Base-by-base conservation (phyloP, 176 grass and related monocot genomes). In the Puya raimondii region DNA sequence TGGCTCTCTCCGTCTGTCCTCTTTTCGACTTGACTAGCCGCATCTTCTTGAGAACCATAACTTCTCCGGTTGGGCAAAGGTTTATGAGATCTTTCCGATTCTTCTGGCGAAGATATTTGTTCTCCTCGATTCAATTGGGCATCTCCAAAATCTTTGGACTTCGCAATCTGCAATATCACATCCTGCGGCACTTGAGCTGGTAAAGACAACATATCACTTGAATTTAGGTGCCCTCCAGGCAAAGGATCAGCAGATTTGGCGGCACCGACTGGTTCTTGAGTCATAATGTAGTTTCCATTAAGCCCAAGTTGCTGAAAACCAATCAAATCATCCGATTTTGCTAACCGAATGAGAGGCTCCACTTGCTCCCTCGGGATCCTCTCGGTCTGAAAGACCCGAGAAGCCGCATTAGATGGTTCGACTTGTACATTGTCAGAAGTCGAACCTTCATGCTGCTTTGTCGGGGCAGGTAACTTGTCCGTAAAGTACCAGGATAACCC, bases 21-120 rank as follows among this genome's bases (percentile, higher is more conserved):
- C 33, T 42, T 42, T 5, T 42, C 33, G 6, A 42, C 33, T 42
- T 42, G 33, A 42, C 33, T 42, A 42, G 33, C 33, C 33, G 6
- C 33, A 17, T 50, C 48, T 49, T 79, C 56, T 29, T 57, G 18
- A 2, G 77, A 71, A 64, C 59, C 54, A 72, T 64, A 12, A 64
- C 12, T 66, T 25, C 42, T 79, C 23, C 53, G 77, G 42, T 72
- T 65, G 20, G 63, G 47, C 53, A 64, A 56, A 22, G 67, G 72
- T 71, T 33, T 72, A 29, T 16, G 48, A 11, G 61, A 27, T 42
- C 33, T 42, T 42, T 42, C 33, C 5, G 6, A 7, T 42, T 42
- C 33, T 42, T 42, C 33, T 4, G 4, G 6, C 4, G 33, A 42
- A 42, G 4, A 42, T 7, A 42, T 42, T 42, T 42, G 33, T 42